Evolutionary conservation across 176 grass and related monocot genomes (phyloP), one percentile per base, ranked within the genome.

Genomic region (Aegilops speltoides): DNA sequence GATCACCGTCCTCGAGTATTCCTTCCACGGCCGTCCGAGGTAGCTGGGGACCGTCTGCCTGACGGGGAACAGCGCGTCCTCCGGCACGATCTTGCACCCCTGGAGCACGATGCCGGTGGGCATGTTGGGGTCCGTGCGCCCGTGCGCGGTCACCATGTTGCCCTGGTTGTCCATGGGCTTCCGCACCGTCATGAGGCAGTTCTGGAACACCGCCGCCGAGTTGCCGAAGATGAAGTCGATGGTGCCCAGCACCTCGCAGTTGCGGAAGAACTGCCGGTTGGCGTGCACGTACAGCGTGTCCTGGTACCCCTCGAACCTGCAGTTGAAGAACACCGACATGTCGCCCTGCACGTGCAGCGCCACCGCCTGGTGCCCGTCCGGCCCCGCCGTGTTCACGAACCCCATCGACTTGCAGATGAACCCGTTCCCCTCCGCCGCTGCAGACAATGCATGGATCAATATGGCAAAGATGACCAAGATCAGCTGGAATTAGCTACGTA

Each of bases 141-240:
- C 94, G 22, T 96, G 91, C 22, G 95, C 95, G 26, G 95, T 97
- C 26, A 97, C 86, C 70, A 91, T 92, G 81, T 89, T 92, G 46
- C 52, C 32, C 83, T 97, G 95, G 83, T 40, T 91, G 26, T 87
- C 86, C 86, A 92, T 85, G 38, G 95, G 95, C 70, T 91, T 89
- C 13, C 95, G 88, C 80, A 92, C 92, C 36, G 91, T 86, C 90
- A 97, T 89, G 80, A 97, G 89, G 92, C 92, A 94, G 88, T 92
- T 97, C 86, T 97, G 95, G 75, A 97, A 77, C 68, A 97, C 36
- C 43, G 84, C 92, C 4, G 88, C 95, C 14, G 92, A 87, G 82
- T 94, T 94, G 87, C 95, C 95, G 68, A 97, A 97, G 88, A 97
- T 94, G 92, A 87, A 97, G 86, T 94, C 92, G 61, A 97, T 83